Evolutionary conservation across 2,329 filamentous ascomycete species (phyloP), one percentile per base, ranked within the genome.

Genomic region (Aspergillus sp.): DNA sequence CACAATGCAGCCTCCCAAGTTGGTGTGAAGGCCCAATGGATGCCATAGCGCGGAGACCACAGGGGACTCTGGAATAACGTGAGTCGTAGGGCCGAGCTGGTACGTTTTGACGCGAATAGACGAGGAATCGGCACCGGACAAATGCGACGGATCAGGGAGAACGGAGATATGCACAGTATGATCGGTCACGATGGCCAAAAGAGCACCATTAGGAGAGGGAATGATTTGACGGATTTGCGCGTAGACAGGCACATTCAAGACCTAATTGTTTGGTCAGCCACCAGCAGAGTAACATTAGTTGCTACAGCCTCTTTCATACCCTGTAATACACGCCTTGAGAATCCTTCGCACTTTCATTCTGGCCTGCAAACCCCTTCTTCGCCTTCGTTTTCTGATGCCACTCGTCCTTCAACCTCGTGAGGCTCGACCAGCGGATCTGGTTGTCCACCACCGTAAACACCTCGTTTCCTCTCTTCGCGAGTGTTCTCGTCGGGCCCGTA

Each of bases 41-140:
- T 98, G 93, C 91, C 93, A 98, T 48, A 96, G 59, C 3, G 84
- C 86, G 1, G 88, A 88, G 26, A 83, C 82, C 47, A 98, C 76
- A 1, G 87, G 81, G 5, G 88, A 81, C 54, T 89, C 84, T 41
- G 91, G 88, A 43, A 90, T 84, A 42, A 96, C 88, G 67, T 97
- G 91, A 3, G 86, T 89, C 2, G 88, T 94, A 29, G 90, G 89
- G 1, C 91, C 91, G n/a, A 97, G 76, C 19, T 91, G 91, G 70
- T 88, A 94, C 45, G 88, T 88, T 66, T 88, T 94, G 29, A 90
- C 76, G 60, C 86, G 87, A 58, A 95, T 75, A 4, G 83, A 80
- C 7, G 78, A 75, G 41, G 70, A 73, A 59, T 91, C 87, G 41
- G 78, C 74, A 49, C 81, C 78, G 10, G 81, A 82, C 30, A 96